A percentile compares a stretch with the other conserved stretches of the same genome.
phyloP scores from a whole-genome alignment of 129 eudicot genomes.

The Centaurea solstitialis region DNA sequence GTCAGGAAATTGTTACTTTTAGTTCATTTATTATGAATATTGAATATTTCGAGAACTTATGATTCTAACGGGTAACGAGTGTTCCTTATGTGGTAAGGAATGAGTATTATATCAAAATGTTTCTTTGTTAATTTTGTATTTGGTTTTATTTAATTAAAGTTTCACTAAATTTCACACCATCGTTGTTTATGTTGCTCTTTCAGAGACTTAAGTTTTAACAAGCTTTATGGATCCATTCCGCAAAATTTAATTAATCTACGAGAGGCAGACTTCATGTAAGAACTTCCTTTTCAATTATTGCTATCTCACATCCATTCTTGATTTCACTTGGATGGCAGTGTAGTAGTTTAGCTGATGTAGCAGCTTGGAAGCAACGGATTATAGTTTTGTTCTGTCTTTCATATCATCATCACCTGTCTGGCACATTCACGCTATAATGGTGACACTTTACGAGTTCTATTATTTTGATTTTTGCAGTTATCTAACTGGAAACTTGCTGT shows the following conservation, averaged over 20 bases:
- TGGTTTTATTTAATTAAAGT: neutral
- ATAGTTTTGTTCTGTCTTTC: too few species aligned
- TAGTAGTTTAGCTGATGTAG: too few species aligned
- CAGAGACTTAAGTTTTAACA: constrained; percentile 70
- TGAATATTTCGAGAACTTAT: too few species aligned
- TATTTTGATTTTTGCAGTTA: constrained; percentile 26
- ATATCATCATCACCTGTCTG: too few species aligned
- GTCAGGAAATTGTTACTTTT: too few species aligned
- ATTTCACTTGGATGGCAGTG: neutral
- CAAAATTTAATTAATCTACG: neutral
- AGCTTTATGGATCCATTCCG: constrained; percentile 47
- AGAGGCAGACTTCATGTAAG: constrained; percentile 39
- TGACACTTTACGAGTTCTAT: neutral
- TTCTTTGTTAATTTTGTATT: neutral
- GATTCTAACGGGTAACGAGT: too few species aligned
- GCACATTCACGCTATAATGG: too few species aligned
- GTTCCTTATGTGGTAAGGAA: too few species aligned
- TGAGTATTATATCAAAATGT: neutral
- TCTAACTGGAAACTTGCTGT: constrained; percentile 53
- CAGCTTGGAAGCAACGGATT: too few species aligned
- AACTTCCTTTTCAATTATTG: neutral
- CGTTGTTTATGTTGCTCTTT: constrained; percentile 8
- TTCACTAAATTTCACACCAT: neutral
- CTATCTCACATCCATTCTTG: neutral
- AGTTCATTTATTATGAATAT: too few species aligned